Evolutionary conservation across 331 rosid species (phyloP).

Genomic region (Cydonia oblonga): DNA sequence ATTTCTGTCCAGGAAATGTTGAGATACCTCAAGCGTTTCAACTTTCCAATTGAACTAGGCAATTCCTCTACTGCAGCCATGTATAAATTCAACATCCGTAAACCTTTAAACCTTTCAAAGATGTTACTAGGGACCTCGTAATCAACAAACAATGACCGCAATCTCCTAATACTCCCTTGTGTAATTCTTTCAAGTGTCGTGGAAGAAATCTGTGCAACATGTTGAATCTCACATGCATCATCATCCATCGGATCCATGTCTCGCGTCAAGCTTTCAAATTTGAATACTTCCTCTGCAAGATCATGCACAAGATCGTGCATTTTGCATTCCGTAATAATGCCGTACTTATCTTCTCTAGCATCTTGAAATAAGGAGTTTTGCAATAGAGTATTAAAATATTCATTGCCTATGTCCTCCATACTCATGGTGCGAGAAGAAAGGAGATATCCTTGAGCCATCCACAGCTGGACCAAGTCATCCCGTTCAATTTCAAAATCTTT

Average conservation of each 20-base stretch:
- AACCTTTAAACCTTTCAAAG: no score
- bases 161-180: no score
- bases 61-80: no score
- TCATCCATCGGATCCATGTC: rapidly evolving
- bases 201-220: no score
- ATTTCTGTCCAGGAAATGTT: no score
- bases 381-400: neutral
- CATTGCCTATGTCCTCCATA: neutral
- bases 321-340: neutral
- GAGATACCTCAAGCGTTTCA: no score
- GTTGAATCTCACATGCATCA: neutral
- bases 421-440: rapidly evolving
- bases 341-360: neutral
- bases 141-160: no score
- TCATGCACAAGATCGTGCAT: neutral
- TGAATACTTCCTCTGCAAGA: rapidly evolving
- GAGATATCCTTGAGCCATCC: neutral
- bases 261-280: neutral
- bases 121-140: no score
- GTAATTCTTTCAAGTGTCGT: no score
- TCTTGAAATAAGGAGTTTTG: neutral
- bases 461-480: neutral
- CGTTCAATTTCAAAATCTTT: neutral
- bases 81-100: no score
- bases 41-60: no score